Evolutionary conservation across 1,284 basidiomycete species (phyloP), one percentile per base, ranked within the genome.

Genomic region (Jaminaea rosea): DNA sequence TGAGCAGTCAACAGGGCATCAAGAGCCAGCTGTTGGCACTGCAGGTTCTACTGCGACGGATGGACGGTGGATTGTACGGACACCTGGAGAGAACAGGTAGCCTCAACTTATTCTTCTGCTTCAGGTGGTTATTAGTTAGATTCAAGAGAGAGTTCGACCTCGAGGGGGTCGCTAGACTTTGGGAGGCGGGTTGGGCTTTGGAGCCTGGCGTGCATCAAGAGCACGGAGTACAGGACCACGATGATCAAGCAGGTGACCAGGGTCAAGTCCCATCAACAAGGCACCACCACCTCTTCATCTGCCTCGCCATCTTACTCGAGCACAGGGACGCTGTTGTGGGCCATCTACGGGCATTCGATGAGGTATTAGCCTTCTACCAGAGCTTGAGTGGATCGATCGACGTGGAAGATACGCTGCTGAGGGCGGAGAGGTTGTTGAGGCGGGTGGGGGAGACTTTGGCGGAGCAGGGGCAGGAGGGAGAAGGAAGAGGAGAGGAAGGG

Each of bases 1-100:
- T 88, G 36, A 82, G 88, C n/a, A 92, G 97, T 70, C 93, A 98
- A 74, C 88, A 85, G 56, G 93, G 94, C 2, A 98, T 98, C 93
- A 92, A 90, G 78, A 84, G 84, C 53, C 90, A 97, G 69, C 77
- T 98, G 19, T 81, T 84, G 37, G 87, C 86, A 5, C 77, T 98
- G 39, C 93, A 97, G 69, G 85, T 92, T 63, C 77, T 98, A 23
- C 87, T 98, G 37, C 81, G 82, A 17, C 81, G 92, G 28, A 92
- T 97, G 87, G 93, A 97, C 70, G 90, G 91, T 0, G 87, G 92
- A 65, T 53, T 75, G 11, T 72, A 74, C 47, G 39, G 37, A 15
- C 59, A 52, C 52, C 53, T 76, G 85, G 91, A 97, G 73, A 86
- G 86, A 76, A 85, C 84, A 0, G 91, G 92, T 56, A 85, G 83